Conservation (phyloP, 1,139 yeast genomes). For the Diutina ranongensis region DNA sequence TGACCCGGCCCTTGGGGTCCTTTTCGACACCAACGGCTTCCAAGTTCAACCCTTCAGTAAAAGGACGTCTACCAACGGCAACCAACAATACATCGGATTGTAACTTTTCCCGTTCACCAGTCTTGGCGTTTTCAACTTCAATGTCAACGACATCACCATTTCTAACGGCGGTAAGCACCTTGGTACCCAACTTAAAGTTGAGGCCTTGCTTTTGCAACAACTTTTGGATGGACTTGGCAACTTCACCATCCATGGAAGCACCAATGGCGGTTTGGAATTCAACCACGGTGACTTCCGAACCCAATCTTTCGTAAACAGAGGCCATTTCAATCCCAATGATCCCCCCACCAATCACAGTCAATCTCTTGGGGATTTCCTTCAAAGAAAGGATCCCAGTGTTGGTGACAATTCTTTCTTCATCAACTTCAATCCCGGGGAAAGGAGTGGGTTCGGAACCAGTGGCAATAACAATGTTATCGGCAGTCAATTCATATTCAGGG, state of each 20-base stretch:
- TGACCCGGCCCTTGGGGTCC: conserved; percentile 86
- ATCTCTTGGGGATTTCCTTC: conserved; percentile 80
- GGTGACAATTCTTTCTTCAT: conserved; percentile 93
- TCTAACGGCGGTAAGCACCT: conserved; percentile 78
- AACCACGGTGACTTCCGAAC: conserved; percentile 87
- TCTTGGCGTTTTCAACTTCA: conserved; percentile 82
- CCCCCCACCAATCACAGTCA: conserved; percentile 98
- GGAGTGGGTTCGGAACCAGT: conserved; percentile 99
- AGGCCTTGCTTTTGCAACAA: conserved; percentile 90
- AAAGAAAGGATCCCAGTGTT: conserved; percentile 87
- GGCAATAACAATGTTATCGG: conserved; percentile 87
- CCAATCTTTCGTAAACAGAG: conserved; percentile 92
- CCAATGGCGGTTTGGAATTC: conserved; percentile 90
- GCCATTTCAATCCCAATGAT: conserved; percentile 99
- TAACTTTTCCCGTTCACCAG: conserved; percentile 66
- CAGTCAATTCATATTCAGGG: conserved; percentile 45
- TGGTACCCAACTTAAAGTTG: conserved; percentile 85
- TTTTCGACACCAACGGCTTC: conserved; percentile 84
- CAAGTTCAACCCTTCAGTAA: conserved; percentile 78
- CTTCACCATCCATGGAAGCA: conserved; percentile 94
- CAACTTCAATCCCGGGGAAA: conserved; percentile 95
- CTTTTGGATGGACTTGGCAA: conserved; percentile 82
- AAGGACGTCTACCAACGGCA: conserved; percentile 98
- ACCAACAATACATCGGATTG: conserved; percentile 92
- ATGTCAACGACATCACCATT: conserved; percentile 81